Evolutionary conservation across 1,284 basidiomycete species (phyloP).

Genomic region (Naganishia albida): DNA sequence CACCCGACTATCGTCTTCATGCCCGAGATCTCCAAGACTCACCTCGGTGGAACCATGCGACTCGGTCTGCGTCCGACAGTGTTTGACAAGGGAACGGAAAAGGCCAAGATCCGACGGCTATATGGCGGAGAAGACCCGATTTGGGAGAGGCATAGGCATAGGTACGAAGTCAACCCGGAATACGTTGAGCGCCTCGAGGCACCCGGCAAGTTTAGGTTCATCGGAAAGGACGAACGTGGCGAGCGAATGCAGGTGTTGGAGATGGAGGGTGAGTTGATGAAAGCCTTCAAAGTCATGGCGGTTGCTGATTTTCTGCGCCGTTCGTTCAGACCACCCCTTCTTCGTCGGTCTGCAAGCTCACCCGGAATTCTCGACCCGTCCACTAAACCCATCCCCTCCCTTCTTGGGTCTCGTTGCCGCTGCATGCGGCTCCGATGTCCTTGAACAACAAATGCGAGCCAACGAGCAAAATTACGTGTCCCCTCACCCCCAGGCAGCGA

Average conservation of each 20-base stretch:
- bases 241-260: conserved; percentile 98
- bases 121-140: conserved; percentile 83
- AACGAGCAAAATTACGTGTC: conserved; percentile 62
- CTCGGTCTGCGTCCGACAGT: conserved; percentile 91
- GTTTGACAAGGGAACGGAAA: conserved; percentile 66
- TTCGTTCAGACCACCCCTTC: conserved; percentile 93
- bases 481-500: conserved; percentile 57
- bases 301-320: background rate
- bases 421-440: conserved; percentile 64
- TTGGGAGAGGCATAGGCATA: conserved; percentile 96
- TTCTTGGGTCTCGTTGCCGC: conserved; percentile 97
- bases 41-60: conserved; percentile 98
- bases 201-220: conserved; percentile 72
- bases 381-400: conserved; percentile 93
- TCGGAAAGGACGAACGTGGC: conserved; percentile 91
- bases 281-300: background rate
- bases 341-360: conserved; percentile 96
- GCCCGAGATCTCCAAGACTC: conserved; percentile 97
- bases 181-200: conserved; percentile 73
- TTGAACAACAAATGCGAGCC: conserved; percentile 72
- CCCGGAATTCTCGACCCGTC: conserved; percentile 98
- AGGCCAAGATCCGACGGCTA: conserved; percentile 72
- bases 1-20: conserved; percentile 92
- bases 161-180: conserved; percentile 94
- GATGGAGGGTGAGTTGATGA: conserved; percentile 64